Evolutionary conservation across 192 early-diverging fungal species (phyloP), one percentile per base, ranked within the genome.

Genomic region (Paraglomus brasilianum): DNA sequence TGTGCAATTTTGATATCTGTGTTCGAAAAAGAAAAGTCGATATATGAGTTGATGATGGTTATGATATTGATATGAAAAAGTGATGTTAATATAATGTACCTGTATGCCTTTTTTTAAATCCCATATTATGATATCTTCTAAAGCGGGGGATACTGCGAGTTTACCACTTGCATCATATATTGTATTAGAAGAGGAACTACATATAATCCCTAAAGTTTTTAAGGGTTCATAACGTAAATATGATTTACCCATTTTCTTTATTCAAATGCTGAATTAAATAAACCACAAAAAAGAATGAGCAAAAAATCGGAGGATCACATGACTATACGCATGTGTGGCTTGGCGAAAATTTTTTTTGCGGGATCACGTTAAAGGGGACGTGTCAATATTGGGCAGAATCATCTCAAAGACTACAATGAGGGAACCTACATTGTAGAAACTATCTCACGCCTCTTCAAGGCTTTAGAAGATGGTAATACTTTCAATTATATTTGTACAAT

Each of bases 51-150:
- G 17, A 14, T 11, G 36, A 17, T 19, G 9, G 22, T 22, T 14
- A 38, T 56, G 11, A 39, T 9, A 60, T 44, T n/a, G 17, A 8
- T 39, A 21, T 15, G 9, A 17, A 11, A 41, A 10, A 39, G n/a
- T n/a, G n/a, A 41, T 6, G 13, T n/a, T 64, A 13, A 14, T 7
- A 51, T 15, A 72, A 66, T 45, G 52, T 73, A 84, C 85, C 73
- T 88, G 75, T 24, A 81, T 83, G 43, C 93, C 96, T 69, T 89
- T 92, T 73, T 91, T 89, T 43, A 91, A 80, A 75, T 97, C 90
- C 93, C 93, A 97, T 22, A 95, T 76, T 50, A 82, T 76, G 52
- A 93, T 85, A 63, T 86, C 83, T 76, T 96, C 94, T 40, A 98
- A 84, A 2, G 91, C 87, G 11, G 95, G 88, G 1, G 92, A 82